Evolutionary conservation across 2,329 filamentous ascomycete species (phyloP), one percentile per base, ranked within the genome.

Genomic region (Aquanectria penicillioides): DNA sequence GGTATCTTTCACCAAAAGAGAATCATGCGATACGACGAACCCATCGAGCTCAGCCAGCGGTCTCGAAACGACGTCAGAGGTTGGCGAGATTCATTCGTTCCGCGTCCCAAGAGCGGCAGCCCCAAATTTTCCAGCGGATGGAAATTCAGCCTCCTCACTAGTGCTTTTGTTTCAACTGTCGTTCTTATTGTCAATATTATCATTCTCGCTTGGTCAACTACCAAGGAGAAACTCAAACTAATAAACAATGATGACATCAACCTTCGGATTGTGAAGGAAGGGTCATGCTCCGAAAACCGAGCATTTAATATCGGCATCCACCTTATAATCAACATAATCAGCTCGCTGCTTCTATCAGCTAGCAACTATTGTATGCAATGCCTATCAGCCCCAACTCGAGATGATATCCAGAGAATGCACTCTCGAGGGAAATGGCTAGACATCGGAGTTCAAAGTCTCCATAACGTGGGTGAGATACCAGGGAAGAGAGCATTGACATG

Each of bases 311-410:
- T 43, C 3, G 6, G 33, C 2, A 28, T 63, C 6, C 61, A 63
- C 36, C 17, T 63, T 2, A 11, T 50, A 26, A 63, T 63, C 40
- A 63, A 63, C 13, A n/a, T 61, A n/a, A 20, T 59, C 13, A 62
- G 61, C 28, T 54, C 59, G 2, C 13, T 55, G 2, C 54, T 63
- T n/a, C 40, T 63, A 0, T 58, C 54, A 2, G 54, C 53, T 0
- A 75, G 72, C 20, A 77, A 76, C 57, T 77, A 74, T 31, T 72
- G 70, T 31, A 75, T 75, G 70, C 75, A 77, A 29, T 64, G 70
- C 2, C 62, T 74, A 3, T 68, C 67, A 4, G 72, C 74, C 0
- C 75, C 74, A 1, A 76, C 74, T 1, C 63, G 75, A 1, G 40
- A 37, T 0, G 68, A 75, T 15, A 52, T 77, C 6, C 66, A 77